Evolutionary conservation across 805 yeast genomes (phyloP).

Genomic region (Priceomyces haplophilus): DNA sequence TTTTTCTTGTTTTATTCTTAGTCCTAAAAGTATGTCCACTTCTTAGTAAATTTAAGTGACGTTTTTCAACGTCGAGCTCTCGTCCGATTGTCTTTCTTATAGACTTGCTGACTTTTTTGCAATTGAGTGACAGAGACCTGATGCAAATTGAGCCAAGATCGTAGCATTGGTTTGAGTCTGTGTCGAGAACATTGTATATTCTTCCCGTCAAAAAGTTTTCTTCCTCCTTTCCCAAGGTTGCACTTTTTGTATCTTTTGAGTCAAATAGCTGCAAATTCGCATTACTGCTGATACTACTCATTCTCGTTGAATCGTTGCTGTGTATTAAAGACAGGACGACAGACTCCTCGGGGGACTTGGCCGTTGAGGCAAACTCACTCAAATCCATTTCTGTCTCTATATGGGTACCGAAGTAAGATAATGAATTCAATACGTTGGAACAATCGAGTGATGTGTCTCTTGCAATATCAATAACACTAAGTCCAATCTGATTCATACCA

Average conservation of each 20-base stretch:
- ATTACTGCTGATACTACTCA: neutral
- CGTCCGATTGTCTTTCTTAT: constrained; percentile 12
- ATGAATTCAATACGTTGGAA: neutral
- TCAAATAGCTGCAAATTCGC: constrained; percentile 5
- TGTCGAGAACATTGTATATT: constrained; percentile 5
- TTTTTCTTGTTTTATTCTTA: constrained; percentile 7
- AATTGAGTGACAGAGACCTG: constrained; percentile 7
- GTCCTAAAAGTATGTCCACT: neutral
- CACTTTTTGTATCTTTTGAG: neutral
- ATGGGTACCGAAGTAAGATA: neutral
- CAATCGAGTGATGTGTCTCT: neutral
- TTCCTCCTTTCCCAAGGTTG: neutral
- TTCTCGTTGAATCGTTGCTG: neutral
- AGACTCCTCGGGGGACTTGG: neutral
- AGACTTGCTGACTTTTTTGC: constrained; percentile 10
- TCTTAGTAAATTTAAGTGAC: constrained; percentile 3
- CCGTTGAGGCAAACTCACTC: neutral
- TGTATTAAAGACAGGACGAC: neutral
- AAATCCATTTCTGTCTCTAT: neutral
- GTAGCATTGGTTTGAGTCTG: neutral
- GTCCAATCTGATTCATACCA: neutral
- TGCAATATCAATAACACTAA: neutral
- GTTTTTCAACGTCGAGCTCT: constrained; percentile 16
- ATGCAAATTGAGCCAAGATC: constrained; percentile 5
- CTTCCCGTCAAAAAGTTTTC: constrained; percentile 5